Evolutionary conservation across 2,329 filamentous ascomycete genomes (phyloP), one percentile per base, ranked within the genome.

Genomic region (Rhytidhysteron rufulum): DNA sequence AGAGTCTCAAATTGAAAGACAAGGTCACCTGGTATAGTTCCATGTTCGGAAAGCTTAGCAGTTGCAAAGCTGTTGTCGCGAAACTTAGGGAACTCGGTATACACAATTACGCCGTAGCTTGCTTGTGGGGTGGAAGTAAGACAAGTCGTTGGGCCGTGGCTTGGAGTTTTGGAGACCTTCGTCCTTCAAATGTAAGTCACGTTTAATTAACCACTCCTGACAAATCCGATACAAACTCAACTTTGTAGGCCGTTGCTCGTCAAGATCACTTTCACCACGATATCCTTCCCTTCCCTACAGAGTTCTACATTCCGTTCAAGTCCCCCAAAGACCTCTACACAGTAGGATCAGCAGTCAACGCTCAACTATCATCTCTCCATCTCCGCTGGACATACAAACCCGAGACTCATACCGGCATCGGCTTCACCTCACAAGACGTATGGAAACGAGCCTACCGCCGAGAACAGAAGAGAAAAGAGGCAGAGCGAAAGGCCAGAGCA

Each of bases 71-170:
- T 0, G 68, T 95, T 0, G 72, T 82, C 5, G 72, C 74, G 37
- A 70, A 85, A 6, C 63, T 81, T 4, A 75, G 77, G 13, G 66
- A 74, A 2, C 58, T 74, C 8, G 71, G 68, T 0, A 75, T 94
- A 27, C 71, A 72, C 27, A 98, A 97, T 59, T 96, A 83, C 52
- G 90, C 88, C 0, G 79, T 95, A 1, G 85, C 85, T 0, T 82
- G 86, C 47, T 84, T 97, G 49, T 73, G 88, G 0, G 87, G 91
- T 42, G 87, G 55, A 0, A 80, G 69, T 34, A 85, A 82, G 58
- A 97, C 93, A 21, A 80, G 83, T 38, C 73, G 93, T 15, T 97
- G 91, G 90, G 88, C 83, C 2, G 67, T 97, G 3, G 93, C 78
- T 0, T 98, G 93, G 93, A 94, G 86, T 54, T 95, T 88, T 67